Conservation (phyloP, 805 yeast species). For the Priceomyces castillae region DNA sequence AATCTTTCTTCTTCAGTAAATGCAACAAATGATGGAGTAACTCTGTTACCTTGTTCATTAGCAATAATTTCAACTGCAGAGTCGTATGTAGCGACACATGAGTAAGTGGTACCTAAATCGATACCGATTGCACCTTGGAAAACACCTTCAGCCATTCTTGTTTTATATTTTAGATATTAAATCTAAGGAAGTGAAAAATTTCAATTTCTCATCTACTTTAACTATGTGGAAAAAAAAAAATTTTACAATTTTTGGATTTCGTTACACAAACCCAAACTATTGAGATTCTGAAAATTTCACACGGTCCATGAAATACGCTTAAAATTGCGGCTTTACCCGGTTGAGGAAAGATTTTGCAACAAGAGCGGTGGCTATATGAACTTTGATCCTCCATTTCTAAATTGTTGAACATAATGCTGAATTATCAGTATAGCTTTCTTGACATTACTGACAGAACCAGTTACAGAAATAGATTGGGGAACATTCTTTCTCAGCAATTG, state of each 20-base stretch:
- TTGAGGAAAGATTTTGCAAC: not conserved
- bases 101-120: slow-evolving; percentile 53
- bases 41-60: slow-evolving; percentile 53
- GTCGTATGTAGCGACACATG: slow-evolving; percentile 51
- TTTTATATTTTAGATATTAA: not conserved
- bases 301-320: slow-evolving; percentile 8
- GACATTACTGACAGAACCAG: slow-evolving; percentile 15
- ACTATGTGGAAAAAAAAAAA: slow-evolving; percentile 8
- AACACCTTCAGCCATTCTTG: slow-evolving; percentile 92
- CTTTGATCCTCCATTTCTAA: slow-evolving; percentile 5
- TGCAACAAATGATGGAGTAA: slow-evolving; percentile 50
- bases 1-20: slow-evolving; percentile 49
- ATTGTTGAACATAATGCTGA: slow-evolving; percentile 2
- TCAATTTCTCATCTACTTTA: slow-evolving; percentile 5
- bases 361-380: slow-evolving; percentile 1
- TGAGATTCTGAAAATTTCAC: slow-evolving; percentile 7
- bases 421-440: slow-evolving; percentile 14
- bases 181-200: slow-evolving; percentile 9
- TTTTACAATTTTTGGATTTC: slow-evolving; percentile 4
- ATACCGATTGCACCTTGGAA: slow-evolving; percentile 82
- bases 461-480: slow-evolving; percentile 16
- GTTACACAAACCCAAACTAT: slow-evolving; percentile 2
- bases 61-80: slow-evolving; percentile 50
- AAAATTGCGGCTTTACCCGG: not conserved
- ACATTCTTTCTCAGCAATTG: slow-evolving; percentile 12